Conservation (phyloP, 129 eudicot genomes). For the Artemisia tridentata region DNA sequence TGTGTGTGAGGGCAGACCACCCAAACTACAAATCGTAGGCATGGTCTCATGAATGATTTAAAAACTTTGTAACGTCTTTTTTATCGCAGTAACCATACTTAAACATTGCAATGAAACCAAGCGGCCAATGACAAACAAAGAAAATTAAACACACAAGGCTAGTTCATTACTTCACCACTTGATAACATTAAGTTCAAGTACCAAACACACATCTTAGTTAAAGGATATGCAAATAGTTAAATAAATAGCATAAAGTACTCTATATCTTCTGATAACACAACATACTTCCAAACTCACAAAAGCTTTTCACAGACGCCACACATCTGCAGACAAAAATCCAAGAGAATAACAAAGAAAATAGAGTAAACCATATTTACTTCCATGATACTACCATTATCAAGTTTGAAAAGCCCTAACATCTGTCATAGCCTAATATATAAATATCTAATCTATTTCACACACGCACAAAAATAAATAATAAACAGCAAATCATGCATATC, state of each 20-base stretch:
- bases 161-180: too few relatives aligned
- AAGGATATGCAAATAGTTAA: not conserved
- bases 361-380: constrained; percentile 4
- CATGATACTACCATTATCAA: not conserved
- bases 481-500: not conserved
- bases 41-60: not conserved
- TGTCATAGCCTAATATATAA: too few relatives aligned
- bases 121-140: too few relatives aligned
- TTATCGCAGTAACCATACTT: too few relatives aligned
- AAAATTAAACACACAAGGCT: too few relatives aligned
- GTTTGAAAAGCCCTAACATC: not conserved
- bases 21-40: not conserved
- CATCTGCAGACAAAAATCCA: not conserved
- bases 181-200: not conserved
- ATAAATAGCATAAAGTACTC: not conserved
- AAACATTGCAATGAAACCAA: too few relatives aligned
- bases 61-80: not conserved
- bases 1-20: not conserved
- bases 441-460: not conserved
- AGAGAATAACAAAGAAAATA: not conserved
- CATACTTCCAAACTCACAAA: not conserved
- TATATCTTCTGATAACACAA: not conserved
- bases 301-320: not conserved
- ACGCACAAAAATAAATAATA: too few relatives aligned
- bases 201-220: not conserved